Evolutionary conservation across 1,139 yeast genomes (phyloP).

Genomic region (Lodderomyces beijingensis): DNA sequence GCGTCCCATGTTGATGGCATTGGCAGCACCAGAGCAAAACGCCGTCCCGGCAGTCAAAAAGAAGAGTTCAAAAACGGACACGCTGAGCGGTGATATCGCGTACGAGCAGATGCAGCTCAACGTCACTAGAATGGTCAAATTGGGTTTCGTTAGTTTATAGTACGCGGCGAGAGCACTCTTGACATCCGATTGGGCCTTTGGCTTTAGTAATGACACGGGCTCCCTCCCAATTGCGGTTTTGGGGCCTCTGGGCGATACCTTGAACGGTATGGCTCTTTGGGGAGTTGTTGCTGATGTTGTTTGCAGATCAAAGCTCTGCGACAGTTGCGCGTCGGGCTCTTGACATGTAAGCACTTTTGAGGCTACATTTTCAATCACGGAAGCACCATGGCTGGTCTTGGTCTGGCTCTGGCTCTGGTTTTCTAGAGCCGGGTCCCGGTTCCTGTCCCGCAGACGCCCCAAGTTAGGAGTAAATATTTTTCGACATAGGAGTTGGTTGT

Average conservation of each 20-base stretch:
- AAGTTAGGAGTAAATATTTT: constrained; percentile 1
- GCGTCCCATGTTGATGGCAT: constrained; percentile 94
- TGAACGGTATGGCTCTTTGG: constrained; percentile 46
- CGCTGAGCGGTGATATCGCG: constrained; percentile 82
- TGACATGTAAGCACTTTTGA: constrained; percentile 38
- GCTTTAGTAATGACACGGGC: constrained; percentile 10
- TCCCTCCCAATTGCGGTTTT: constrained; percentile 9
- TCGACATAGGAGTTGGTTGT: constrained; percentile 25
- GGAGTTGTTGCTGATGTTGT: neutral
- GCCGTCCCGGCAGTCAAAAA: constrained; percentile 83
- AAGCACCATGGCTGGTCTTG: neutral
- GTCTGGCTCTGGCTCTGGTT: too few relatives aligned
- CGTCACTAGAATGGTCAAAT: constrained; percentile 82
- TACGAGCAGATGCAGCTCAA: constrained; percentile 90
- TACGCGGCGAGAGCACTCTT: constrained; percentile 52
- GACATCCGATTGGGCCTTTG: constrained; percentile 14
- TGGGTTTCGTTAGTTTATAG: constrained; percentile 80
- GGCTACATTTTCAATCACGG: constrained; percentile 18
- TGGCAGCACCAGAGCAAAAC: constrained; percentile 87
- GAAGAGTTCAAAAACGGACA: constrained; percentile 63
- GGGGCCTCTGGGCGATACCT: constrained; percentile 41
- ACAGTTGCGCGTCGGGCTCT: constrained; percentile 28
- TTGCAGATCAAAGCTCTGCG: constrained; percentile 15
- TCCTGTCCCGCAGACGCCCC: neutral
- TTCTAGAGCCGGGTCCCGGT: neutral